These are phyloP conservation scores for Neophaeococcomyces aloes DNA, from an alignment of 2,329 filamentous ascomycete species.

Conservation along the genomic window DNA sequence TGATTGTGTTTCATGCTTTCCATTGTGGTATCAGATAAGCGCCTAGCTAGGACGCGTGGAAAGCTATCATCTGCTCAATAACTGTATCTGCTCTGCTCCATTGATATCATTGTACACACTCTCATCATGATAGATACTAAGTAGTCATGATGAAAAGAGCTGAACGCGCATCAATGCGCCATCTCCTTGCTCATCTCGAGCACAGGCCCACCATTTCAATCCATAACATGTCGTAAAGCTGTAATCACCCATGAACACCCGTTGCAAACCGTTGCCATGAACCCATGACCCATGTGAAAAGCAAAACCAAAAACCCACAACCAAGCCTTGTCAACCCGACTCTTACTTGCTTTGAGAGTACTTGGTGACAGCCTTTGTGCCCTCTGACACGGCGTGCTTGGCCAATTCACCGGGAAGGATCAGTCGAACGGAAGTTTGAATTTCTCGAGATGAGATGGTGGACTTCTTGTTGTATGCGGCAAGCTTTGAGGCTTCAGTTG, in stretches of 20 bases:
- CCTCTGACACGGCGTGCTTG: constrained; percentile 99
- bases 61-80: constrained; percentile 7
- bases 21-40: constrained; percentile 15
- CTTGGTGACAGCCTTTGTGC: constrained; percentile 99
- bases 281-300: constrained; percentile 28
- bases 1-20: constrained; percentile 21
- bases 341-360: constrained; percentile 94
- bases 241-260: constrained; percentile 36
- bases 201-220: constrained; percentile 7
- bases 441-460: constrained; percentile 97
- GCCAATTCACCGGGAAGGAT: constrained; percentile 97
- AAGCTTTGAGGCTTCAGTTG: constrained; percentile 96
- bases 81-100: constrained; percentile 10
- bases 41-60: constrained; percentile 1
- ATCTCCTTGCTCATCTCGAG: constrained; percentile 4
- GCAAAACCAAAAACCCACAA: constrained; percentile 29
- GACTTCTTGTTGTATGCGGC: constrained; percentile 99
- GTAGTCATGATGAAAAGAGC: constrained; percentile 12
- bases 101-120: constrained; percentile 7
- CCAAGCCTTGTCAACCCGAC: constrained; percentile 22
- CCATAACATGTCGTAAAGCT: constrained; percentile 28
- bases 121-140: constrained; percentile 5
- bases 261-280: constrained; percentile 28
- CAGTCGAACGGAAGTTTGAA: constrained; percentile 95
- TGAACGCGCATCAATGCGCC: constrained; percentile 14